Evolutionary conservation across 2,329 filamentous ascomycete species (phyloP).

Genomic region (Colletotrichum gloeosporioides): DNA sequence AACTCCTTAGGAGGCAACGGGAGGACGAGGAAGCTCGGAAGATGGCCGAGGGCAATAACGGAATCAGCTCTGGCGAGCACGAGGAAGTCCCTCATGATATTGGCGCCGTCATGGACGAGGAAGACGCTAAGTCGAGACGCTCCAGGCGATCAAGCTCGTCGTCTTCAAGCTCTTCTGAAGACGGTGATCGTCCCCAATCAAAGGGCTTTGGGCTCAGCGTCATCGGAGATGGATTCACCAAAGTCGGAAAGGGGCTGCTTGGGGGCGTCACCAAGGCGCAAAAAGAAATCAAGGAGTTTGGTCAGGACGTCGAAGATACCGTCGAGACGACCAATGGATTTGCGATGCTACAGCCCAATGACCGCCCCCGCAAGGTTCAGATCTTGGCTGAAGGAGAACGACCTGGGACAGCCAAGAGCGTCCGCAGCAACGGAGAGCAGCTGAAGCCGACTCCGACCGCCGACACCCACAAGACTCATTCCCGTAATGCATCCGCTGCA

Average conservation of each 20-base stretch:
- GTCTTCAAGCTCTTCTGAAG: slow-evolving; percentile 26
- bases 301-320: slow-evolving; percentile 55
- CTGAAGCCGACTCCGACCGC: slow-evolving; percentile 28
- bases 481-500: slow-evolving; percentile 38
- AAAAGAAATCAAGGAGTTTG: slow-evolving; percentile 52
- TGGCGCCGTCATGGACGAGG: slow-evolving; percentile 49
- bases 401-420: neutral
- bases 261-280: slow-evolving; percentile 47
- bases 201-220: slow-evolving; percentile 20
- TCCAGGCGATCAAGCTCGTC: slow-evolving; percentile 15
- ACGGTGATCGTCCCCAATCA: slow-evolving; percentile 2
- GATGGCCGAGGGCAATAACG: slow-evolving; percentile 54
- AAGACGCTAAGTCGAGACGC: slow-evolving; percentile 21
- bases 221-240: slow-evolving; percentile 56
- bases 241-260: slow-evolving; percentile 35
- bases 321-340: slow-evolving; percentile 64
- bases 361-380: slow-evolving; percentile 33
- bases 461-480: slow-evolving; percentile 38
- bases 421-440: neutral
- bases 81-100: slow-evolving; percentile 59
- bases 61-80: slow-evolving; percentile 57
- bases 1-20: slow-evolving; percentile 47
- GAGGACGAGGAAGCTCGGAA: slow-evolving; percentile 56
- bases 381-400: slow-evolving; percentile 37
- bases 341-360: slow-evolving; percentile 26